Conservation (phyloP, 495 filamentous ascomycete species). For the Neurospora sp. region DNA sequence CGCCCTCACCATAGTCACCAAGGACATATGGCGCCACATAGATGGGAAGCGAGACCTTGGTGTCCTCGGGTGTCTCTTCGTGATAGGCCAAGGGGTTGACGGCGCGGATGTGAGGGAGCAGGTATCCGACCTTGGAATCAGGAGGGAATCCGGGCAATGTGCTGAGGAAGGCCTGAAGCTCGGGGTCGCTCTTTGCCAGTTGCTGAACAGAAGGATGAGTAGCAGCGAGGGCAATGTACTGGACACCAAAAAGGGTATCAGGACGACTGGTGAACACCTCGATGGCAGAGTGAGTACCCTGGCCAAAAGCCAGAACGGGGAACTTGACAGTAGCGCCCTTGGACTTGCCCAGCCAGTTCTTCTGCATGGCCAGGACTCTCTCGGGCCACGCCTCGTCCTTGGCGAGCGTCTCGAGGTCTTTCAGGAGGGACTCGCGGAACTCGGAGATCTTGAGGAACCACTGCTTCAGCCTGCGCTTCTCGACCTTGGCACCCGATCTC, state of each 20-base stretch:
- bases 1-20: conserved; percentile 76
- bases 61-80: conserved; percentile 35
- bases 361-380: conserved; percentile 71
- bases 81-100: conserved; percentile 57
- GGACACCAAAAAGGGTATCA: conserved; percentile 75
- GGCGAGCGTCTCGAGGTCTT: conserved; percentile 57
- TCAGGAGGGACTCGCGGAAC: conserved; percentile 63
- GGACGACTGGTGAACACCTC: conserved; percentile 75
- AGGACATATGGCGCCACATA: conserved; percentile 83
- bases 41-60: conserved; percentile 52
- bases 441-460: conserved; percentile 84
- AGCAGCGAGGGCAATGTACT: conserved; percentile 71
- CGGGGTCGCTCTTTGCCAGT: conserved; percentile 46
- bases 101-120: conserved; percentile 48
- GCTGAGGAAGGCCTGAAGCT: conserved; percentile 57
- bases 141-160: conserved; percentile 48
- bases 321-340: conserved; percentile 65
- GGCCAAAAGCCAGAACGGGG: conserved; percentile 33
- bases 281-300: conserved; percentile 35
- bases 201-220: conserved; percentile 60
- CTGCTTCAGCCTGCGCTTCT: conserved; percentile 69
- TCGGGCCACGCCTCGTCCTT: conserved; percentile 66
- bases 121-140: conserved; percentile 68
- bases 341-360: conserved; percentile 80
- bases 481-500: conserved; percentile 79